Conservation (phyloP, 352 stramenopile genomes). For the Phytophthora parvispora region DNA sequence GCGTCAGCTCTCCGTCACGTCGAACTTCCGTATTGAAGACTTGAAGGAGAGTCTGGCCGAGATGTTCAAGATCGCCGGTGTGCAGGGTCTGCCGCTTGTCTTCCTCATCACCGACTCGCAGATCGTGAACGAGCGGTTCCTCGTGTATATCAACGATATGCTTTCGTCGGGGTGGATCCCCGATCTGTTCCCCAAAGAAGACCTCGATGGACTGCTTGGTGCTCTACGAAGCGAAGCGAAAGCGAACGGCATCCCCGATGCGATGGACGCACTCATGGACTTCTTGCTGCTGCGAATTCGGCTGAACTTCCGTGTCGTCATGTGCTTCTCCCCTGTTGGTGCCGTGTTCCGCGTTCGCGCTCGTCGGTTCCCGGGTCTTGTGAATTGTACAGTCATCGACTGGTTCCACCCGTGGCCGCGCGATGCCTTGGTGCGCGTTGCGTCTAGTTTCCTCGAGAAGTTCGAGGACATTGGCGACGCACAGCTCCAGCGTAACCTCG, state of each 20-base stretch:
- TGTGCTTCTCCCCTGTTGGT: conserved; percentile 98
- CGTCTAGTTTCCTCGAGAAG: conserved; percentile 96
- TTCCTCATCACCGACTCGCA: conserved; percentile 99
- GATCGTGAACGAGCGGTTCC: conserved; percentile 98
- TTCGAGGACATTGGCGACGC: conserved; percentile 93
- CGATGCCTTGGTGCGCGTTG: conserved; percentile 98
- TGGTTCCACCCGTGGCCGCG: conserved; percentile 99
- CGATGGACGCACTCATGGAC: conserved; percentile 95
- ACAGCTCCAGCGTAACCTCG: conserved; percentile 91
- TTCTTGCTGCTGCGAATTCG: conserved; percentile 97
- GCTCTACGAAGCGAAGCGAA: conserved; percentile 96
- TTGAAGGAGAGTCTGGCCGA: conserved; percentile 97
- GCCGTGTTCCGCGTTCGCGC: conserved; percentile 97
- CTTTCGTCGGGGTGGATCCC: conserved; percentile 97
- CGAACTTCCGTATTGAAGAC: conserved; percentile 97
- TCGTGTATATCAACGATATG: conserved; percentile 99
- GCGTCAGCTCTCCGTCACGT: conserved; percentile 96
- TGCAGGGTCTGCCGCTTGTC: conserved; percentile 95
- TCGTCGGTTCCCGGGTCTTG: conserved; percentile 96
- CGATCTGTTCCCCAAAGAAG: conserved; percentile 98
- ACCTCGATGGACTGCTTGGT: conserved; percentile 95
- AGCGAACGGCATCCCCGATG: conserved; percentile 95
- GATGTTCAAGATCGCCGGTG: conserved; percentile 97
- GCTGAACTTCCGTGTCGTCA: conserved; percentile 97
- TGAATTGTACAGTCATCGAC: conserved; percentile 98